Evolutionary conservation across 108 stramenopile species (phyloP).

Genomic region (Mediolabrus comicus): DNA sequence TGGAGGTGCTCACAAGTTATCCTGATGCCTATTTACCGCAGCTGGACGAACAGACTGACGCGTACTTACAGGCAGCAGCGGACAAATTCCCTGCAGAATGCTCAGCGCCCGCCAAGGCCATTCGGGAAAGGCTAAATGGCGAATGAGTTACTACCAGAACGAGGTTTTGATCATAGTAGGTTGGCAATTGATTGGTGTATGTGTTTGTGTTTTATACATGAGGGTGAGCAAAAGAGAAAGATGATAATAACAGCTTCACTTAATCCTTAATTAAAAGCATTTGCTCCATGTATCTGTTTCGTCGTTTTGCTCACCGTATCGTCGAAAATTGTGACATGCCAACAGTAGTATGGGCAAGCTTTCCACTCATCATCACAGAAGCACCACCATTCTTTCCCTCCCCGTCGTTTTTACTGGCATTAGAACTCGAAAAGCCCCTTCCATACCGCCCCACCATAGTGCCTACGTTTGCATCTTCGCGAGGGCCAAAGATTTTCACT

Average conservation of each 20-base stretch:
- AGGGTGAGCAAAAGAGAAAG: neutral
- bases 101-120: constrained; percentile 35
- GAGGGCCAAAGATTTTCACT: constrained; percentile 89
- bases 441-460: constrained; percentile 6
- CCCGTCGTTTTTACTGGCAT: neutral
- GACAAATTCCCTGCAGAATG: constrained; percentile 69
- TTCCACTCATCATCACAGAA: constrained; percentile 28
- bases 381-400: constrained; percentile 6
- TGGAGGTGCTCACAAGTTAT: constrained; percentile 61
- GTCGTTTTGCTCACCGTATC: constrained; percentile 46
- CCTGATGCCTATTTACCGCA: constrained; percentile 73
- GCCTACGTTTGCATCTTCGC: constrained; percentile 34
- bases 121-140: constrained; percentile 43
- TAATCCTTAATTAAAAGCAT: neutral
- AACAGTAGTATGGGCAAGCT: constrained; percentile 46
- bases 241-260: neutral
- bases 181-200: neutral
- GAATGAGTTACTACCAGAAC: no score
- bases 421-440: neutral
- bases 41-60: constrained; percentile 64
- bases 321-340: constrained; percentile 65
- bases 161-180: no score
- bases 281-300: neutral
- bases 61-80: constrained; percentile 63
- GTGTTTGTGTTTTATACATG: neutral